Evolutionary conservation across 2,329 filamentous ascomycete genomes (phyloP), one percentile per base, ranked within the genome.

Genomic region (Ophiosphaerella herpotricha): DNA sequence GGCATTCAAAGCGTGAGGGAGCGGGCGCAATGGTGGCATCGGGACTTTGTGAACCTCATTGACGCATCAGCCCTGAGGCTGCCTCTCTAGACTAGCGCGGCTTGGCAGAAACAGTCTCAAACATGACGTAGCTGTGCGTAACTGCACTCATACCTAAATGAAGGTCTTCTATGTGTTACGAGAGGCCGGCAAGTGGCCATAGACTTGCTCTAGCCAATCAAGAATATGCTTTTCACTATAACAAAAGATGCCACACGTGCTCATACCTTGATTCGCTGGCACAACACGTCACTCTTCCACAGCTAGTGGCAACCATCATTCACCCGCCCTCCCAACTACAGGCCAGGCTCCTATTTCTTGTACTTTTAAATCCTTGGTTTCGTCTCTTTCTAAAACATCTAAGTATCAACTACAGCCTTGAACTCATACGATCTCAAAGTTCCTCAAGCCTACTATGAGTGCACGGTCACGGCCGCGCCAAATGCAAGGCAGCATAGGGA

Each of bases 1-100:
- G 37, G 51, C 46, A 32, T 56, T 43, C 13, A 58, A 41, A 33
- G 55, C 58, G 37, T 42, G 36, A 32, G 60, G 56, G 44, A 64
- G 54, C 48, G 57, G 57, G 42, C 66, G 68, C 46, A 66, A 57
- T 52, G 60, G 59, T 56, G 61, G 58, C 71, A 73, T 73, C 43
- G 63, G 55, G 58, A 56, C 50, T 53, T 55, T 63, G 52, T 52
- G 48, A 41, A 48, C 43, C 58, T 54, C 44, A 53, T 48, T 35
- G 31, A 46, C 35, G 23, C 46, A 23, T 43, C 26, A 43, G 56
- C 13, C 50, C 56, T 48, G 48, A 50, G 58, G 57, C 58, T 59
- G 52, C 52, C 52, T 54, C 57, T 58, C 54, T 42, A 43, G 46
- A 40, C 48, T 67, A 68, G 66, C 51, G 61, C 51, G 61, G 14